These are phyloP conservation scores for Boletus sp. DNA, from an alignment of 1,284 basidiomycete species.

Conservation along the genomic window DNA sequence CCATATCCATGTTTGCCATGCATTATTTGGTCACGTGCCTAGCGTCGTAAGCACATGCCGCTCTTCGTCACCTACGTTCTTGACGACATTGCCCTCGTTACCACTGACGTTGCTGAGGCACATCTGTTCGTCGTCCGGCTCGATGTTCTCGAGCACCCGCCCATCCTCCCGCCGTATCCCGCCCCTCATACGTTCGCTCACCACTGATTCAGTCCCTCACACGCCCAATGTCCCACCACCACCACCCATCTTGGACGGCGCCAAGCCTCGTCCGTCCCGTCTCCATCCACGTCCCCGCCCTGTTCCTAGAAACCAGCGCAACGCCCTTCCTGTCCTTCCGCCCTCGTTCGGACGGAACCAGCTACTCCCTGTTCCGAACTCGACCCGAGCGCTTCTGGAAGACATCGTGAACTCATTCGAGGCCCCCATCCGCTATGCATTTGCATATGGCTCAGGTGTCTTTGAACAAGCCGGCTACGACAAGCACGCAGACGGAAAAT, in stretches of 20 bases:
- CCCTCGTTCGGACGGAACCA: conserved; percentile 80
- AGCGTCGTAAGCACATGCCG: neutral
- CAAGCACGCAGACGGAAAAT: conserved; percentile 15
- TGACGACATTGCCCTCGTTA: neutral
- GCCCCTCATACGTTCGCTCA: conserved; percentile 20
- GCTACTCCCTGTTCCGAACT: conserved; percentile 71
- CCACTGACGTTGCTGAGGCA: conserved; percentile 9
- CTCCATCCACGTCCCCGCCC: conserved; percentile 55
- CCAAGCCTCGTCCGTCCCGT: conserved; percentile 24
- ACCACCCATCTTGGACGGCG: conserved; percentile 19
- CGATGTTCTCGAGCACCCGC: conserved; percentile 28
- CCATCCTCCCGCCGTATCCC: conserved; percentile 15
- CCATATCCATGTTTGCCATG: conserved; percentile 1
- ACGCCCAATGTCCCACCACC: conserved; percentile 20
- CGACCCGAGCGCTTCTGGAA: conserved; percentile 75
- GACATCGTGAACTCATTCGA: conserved; percentile 74
- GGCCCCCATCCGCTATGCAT: conserved; percentile 88
- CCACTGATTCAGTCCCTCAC: conserved; percentile 30
- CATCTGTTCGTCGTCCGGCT: conserved; percentile 13
- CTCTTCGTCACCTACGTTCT: neutral
- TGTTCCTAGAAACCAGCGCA: conserved; percentile 37
- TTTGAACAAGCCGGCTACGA: conserved; percentile 83
- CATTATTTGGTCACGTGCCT: conserved; percentile 12
- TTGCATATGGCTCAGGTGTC: conserved; percentile 94
- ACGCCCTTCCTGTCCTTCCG: conserved; percentile 55